Evolutionary conservation across 2,329 filamentous ascomycete genomes (phyloP).

Genomic region (Colletotrichum melonis): DNA sequence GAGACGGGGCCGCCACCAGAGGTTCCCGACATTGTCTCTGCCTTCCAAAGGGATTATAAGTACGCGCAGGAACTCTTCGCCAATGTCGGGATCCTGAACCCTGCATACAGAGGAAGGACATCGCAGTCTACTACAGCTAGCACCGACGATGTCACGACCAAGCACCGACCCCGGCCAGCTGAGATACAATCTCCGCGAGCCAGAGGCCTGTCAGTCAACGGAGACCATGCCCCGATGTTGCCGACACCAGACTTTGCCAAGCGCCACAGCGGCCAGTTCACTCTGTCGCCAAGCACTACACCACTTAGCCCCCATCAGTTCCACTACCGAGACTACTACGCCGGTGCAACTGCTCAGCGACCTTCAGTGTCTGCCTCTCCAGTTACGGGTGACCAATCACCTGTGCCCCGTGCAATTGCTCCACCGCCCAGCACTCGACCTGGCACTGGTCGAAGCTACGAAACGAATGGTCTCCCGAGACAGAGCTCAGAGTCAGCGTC

Average conservation of each 20-base stretch:
- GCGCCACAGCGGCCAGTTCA: conserved; percentile 75
- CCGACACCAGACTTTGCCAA: conserved; percentile 75
- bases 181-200: conserved; percentile 62
- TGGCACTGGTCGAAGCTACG: conserved; percentile 70
- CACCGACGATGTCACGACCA: conserved; percentile 61
- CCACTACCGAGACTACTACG: conserved; percentile 67
- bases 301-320: conserved; percentile 64
- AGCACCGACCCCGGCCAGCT: conserved; percentile 59
- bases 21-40: conserved; percentile 77
- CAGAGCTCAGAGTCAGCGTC: conserved; percentile 63
- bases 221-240: conserved; percentile 70
- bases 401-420: conserved; percentile 53
- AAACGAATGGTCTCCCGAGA: conserved; percentile 62
- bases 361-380: conserved; percentile 54
- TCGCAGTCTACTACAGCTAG: conserved; percentile 70
- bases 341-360: conserved; percentile 52
- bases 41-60: conserved; percentile 83
- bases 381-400: conserved; percentile 64
- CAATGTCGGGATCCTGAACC: conserved; percentile 82
- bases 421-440: conserved; percentile 57
- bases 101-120: conserved; percentile 69
- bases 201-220: conserved; percentile 71
- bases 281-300: conserved; percentile 65
- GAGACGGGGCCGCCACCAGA: conserved; percentile 73
- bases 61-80: conserved; percentile 79